phyloP scores from a whole-genome alignment of 1,284 basidiomycete genomes.

The Sutorius eximius region DNA sequence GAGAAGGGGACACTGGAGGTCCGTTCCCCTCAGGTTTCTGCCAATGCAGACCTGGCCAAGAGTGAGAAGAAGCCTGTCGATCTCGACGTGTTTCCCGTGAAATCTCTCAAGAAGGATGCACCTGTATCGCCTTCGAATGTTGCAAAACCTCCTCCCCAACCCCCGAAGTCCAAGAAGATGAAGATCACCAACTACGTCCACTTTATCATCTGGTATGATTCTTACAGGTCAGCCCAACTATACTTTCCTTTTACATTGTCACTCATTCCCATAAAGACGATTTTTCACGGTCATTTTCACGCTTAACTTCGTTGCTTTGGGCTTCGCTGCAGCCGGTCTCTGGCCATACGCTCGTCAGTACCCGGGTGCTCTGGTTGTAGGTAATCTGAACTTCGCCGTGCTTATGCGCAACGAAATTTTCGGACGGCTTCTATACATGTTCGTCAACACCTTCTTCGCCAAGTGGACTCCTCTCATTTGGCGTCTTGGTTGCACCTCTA shows the following conservation, averaged over 20 bases:
- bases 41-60: conserved; percentile 19
- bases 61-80: conserved; percentile 40
- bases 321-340: conserved; percentile 60
- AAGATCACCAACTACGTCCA: conserved; percentile 57
- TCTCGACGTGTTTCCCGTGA: conserved; percentile 32
- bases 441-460: conserved; percentile 55
- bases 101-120: conserved; percentile 44
- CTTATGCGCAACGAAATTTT: conserved; percentile 61
- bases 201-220: conserved; percentile 68
- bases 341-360: conserved; percentile 62
- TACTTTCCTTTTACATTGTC: neutral
- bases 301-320: conserved; percentile 61
- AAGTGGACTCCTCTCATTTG: conserved; percentile 77
- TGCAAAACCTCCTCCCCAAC: conserved; percentile 24
- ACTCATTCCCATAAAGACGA: conserved; percentile 44
- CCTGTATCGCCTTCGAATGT: conserved; percentile 29
- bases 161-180: conserved; percentile 38
- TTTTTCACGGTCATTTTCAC: conserved; percentile 60
- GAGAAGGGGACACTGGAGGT: conserved; percentile 58
- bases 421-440: conserved; percentile 50
- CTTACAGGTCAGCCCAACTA: conserved; percentile 50
- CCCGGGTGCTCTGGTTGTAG: conserved; percentile 60
- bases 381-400: conserved; percentile 53
- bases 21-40: conserved; percentile 30
- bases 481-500: conserved; percentile 67